Evolutionary conservation across 305 asterid species (phyloP).

Genomic region (Rubia balearica): DNA sequence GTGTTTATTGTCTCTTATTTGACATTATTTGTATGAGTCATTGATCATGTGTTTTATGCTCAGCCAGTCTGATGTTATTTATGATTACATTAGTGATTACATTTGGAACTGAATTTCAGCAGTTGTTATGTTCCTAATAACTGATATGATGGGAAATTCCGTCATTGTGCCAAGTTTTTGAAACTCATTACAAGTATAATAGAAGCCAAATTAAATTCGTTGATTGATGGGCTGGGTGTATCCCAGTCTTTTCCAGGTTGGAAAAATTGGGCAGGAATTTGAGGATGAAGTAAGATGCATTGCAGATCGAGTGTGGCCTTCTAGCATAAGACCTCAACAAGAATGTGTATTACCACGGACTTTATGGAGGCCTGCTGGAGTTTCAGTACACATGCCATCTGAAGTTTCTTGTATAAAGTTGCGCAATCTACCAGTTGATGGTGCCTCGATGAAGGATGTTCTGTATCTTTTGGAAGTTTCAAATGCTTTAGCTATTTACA

Average conservation of each 20-base stretch:
- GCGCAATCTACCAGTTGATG: constrained; percentile 28
- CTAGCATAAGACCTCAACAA: constrained; percentile 28
- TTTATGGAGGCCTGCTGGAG: constrained; percentile 38
- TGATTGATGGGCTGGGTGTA: constrained; percentile 24
- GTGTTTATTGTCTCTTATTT: not conserved
- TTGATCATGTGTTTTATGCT: constrained; percentile 1
- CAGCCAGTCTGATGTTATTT: not conserved
- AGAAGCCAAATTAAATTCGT: constrained; percentile 12
- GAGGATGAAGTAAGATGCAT: constrained; percentile 24
- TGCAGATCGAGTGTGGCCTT: constrained; percentile 55
- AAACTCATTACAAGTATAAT: not conserved
- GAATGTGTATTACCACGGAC: constrained; percentile 31
- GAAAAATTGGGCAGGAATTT: constrained; percentile 40
- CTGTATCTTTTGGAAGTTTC: constrained; percentile 62
- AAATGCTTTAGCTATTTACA: constrained; percentile 7
- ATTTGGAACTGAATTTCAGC: constrained; percentile 1
- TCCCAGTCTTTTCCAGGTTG: constrained; percentile 50
- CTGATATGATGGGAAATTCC: not conserved
- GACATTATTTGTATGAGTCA: not conserved
- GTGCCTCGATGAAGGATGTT: constrained; percentile 30
- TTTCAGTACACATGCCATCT: constrained; percentile 38
- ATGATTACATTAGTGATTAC: no score
- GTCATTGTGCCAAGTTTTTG: not conserved
- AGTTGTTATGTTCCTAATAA: not conserved
- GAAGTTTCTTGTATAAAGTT: constrained; percentile 64